These are phyloP conservation scores for Paramecium bursaria DNA, from an alignment of 73 alveolate species.

Conservation along the genomic window DNA sequence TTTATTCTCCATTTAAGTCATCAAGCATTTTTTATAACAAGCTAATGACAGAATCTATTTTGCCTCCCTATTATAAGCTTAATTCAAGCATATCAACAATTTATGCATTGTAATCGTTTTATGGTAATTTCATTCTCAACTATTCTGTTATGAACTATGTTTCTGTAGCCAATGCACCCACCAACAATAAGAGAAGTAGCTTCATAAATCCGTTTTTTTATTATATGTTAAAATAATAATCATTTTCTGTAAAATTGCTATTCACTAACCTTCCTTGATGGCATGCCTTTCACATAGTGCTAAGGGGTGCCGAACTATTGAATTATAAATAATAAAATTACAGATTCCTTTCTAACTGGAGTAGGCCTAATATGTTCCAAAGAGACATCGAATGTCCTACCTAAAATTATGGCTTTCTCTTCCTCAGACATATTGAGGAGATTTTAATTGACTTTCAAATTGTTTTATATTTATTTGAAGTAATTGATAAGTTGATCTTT, in stretches of 20 bases:
- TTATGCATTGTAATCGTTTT: constrained; percentile 28
- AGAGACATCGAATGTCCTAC: constrained; percentile 3
- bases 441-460: constrained; percentile 21
- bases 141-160: constrained; percentile 8
- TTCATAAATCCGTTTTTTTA: constrained; percentile 59
- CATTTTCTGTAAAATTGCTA: not conserved
- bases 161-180: not conserved
- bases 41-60: constrained; percentile 31
- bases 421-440: constrained; percentile 13
- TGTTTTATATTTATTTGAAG: constrained; percentile 20
- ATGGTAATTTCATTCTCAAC: constrained; percentile 24
- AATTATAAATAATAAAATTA: not conserved
- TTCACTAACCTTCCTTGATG: not conserved
- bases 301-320: constrained; percentile 33
- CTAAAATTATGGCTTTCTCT: constrained; percentile 22
- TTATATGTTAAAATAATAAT: constrained; percentile 24
- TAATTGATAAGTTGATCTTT: constrained; percentile 22
- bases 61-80: constrained; percentile 36
- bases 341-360: constrained; percentile 60
- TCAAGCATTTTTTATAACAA: constrained; percentile 49
- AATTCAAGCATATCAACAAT: constrained; percentile 62
- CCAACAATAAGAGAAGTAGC: not conserved
- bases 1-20: constrained; percentile 30
- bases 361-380: constrained; percentile 50
- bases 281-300: constrained; percentile 6